A percentile compares a stretch with the other conserved stretches of the same genome.
Conservation (phyloP, 202 grass and related monocot genomes). For the Digitaria exilis region DNA sequence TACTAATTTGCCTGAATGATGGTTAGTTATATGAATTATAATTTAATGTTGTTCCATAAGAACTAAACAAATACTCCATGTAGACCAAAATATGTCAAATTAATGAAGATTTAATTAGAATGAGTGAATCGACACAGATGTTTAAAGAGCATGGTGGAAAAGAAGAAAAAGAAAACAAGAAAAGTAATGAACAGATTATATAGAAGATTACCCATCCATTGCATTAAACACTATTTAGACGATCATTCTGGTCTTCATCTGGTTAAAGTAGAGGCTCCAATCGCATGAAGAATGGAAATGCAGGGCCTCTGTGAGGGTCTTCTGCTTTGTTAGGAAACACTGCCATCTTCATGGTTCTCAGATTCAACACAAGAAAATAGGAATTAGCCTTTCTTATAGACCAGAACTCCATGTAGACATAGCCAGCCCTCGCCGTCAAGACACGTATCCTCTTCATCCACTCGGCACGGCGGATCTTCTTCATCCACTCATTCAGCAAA, state of each 20-base stretch:
- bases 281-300: slow-evolving; percentile 39
- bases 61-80: not conserved
- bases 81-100: not conserved
- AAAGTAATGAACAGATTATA: not conserved
- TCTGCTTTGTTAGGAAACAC: not conserved
- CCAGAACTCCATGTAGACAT: slow-evolving; percentile 47
- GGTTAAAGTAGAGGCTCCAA: not conserved
- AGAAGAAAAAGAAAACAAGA: not conserved
- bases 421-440: slow-evolving; percentile 14
- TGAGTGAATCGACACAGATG: too few species aligned
- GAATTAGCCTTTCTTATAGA: slow-evolving; percentile 31
- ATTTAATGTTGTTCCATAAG: not conserved
- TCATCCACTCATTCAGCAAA: slow-evolving; percentile 11
- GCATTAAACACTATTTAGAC: not conserved
- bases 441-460: slow-evolving; percentile 42
- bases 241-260: not conserved
- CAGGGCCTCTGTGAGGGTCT: slow-evolving; percentile 20
- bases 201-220: not conserved
- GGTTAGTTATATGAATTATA: not conserved
- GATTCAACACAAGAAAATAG: slow-evolving; percentile 38
- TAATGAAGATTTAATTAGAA: not conserved
- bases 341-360: slow-evolving; percentile 11
- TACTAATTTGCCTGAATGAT: not conserved
- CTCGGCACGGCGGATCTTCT: slow-evolving; percentile 18
- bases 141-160: not conserved